phyloP scores from a whole-genome alignment of 371 early-diverging fungal species.

The Dinochytrium kinnereticum region DNA sequence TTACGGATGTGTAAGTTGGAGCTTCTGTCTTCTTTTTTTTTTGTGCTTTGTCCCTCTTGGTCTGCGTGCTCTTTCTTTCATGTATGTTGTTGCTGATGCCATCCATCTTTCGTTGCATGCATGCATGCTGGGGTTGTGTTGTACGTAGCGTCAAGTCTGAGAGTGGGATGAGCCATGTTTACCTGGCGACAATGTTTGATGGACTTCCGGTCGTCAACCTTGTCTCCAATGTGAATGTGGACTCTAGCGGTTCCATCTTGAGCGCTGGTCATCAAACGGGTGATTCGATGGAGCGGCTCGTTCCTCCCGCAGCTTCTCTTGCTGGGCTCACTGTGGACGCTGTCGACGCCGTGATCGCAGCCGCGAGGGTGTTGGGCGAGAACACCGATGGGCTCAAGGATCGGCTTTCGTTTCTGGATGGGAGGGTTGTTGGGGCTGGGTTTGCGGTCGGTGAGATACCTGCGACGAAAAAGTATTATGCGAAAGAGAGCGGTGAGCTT shows the following conservation, averaged over 20 bases:
- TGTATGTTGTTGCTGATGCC: no score
- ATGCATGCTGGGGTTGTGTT: no score
- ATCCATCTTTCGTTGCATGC: no score
- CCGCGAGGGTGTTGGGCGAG: neutral
- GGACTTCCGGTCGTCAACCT: slow-evolving; percentile 27
- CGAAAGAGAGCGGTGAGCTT: neutral
- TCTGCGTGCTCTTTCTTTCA: no score
- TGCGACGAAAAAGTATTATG: neutral
- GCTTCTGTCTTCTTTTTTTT: no score
- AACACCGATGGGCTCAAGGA: neutral
- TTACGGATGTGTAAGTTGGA: no score
- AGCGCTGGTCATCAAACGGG: no score
- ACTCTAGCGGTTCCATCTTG: slow-evolving; percentile 60
- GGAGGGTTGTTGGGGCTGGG: neutral
- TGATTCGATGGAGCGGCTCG: no score
- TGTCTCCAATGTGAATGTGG: slow-evolving; percentile 7
- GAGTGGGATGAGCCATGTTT: slow-evolving; percentile 13
- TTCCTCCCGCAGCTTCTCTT: no score
- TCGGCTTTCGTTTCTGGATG: neutral
- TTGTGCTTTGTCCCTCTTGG: no score
- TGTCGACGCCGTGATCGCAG: neutral
- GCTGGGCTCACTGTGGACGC: no score
- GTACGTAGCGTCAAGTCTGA: neutral
- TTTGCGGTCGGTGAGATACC: neutral
- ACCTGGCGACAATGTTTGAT: slow-evolving; percentile 11